Conservation (phyloP, 352 stramenopile genomes). For the Phytophthora citrophthora region DNA sequence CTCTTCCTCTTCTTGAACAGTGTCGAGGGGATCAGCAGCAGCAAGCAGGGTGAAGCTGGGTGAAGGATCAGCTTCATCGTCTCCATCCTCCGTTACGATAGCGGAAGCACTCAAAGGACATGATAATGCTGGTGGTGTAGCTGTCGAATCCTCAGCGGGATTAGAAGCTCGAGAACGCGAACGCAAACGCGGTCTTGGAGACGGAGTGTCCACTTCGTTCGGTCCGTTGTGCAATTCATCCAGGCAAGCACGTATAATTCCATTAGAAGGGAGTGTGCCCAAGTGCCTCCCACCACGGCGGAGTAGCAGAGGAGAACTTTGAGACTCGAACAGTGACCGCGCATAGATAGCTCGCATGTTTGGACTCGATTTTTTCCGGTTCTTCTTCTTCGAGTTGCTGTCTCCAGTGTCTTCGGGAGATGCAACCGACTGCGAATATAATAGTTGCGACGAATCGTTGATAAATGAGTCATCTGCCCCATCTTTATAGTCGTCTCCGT, state of each 20-base stretch:
- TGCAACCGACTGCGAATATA: conserved; percentile 67
- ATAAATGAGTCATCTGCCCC: conserved; percentile 78
- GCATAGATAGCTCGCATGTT: conserved; percentile 86
- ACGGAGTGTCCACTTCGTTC: conserved; percentile 11
- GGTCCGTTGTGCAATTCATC: conserved; percentile 44
- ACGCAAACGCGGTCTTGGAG: conserved; percentile 12
- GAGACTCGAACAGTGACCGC: conserved; percentile 69
- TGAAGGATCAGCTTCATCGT: conserved; percentile 30
- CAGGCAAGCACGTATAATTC: conserved; percentile 73
- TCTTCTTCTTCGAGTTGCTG: conserved; percentile 28
- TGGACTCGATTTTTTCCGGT: conserved; percentile 36
- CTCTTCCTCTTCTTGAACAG: conserved; percentile 9
- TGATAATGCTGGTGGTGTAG: conserved; percentile 7
- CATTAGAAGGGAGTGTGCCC: conserved; percentile 49
- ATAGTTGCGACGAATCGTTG: conserved; percentile 80
- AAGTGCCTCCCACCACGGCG: conserved; percentile 46
- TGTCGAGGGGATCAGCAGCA: conserved; percentile 7
- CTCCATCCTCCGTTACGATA: conserved; percentile 21
- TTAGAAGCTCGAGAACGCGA: conserved; percentile 8
- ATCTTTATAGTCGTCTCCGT: conserved; percentile 60
- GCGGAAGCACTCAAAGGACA: conserved; percentile 11
- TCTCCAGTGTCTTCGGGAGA: conserved; percentile 28
- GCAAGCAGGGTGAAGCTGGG: conserved; percentile 40
- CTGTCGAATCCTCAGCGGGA: background rate
- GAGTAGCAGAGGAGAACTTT: conserved; percentile 35